phyloP scores from a whole-genome alignment of 805 yeast genomes.

The Starmerella sp. region DNA sequence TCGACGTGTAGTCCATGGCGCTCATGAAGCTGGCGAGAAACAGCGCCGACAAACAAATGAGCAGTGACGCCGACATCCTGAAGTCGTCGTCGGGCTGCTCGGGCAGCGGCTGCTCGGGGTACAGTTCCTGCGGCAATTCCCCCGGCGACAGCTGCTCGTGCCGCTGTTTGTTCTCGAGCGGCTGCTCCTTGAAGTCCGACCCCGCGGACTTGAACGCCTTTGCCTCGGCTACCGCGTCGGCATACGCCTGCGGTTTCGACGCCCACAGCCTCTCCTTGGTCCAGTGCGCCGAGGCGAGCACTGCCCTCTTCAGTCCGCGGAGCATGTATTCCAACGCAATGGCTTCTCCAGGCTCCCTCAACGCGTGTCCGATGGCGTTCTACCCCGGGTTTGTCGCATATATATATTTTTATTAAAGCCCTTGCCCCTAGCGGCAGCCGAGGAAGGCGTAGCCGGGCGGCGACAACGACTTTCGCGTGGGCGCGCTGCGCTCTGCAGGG shows the following conservation, averaged over 20 bases:
- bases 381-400: background rate
- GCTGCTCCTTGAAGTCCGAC: background rate
- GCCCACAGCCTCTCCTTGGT: constrained; percentile 2
- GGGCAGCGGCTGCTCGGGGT: background rate
- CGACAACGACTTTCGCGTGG: no score
- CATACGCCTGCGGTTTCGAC: background rate
- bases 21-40: constrained; percentile 6
- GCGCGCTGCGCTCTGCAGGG: no score
- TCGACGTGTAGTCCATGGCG: constrained; percentile 21
- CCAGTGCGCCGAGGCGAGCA: background rate
- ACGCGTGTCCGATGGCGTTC: background rate
- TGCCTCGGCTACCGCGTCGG: background rate
- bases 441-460: no score
- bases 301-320: background rate
- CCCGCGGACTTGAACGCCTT: background rate
- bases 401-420: background rate
- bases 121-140: background rate
- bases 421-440: background rate
- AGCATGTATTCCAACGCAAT: background rate
- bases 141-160: background rate
- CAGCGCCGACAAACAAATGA: constrained; percentile 3
- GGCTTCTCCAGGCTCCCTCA: background rate
- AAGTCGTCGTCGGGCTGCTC: constrained; percentile 8
- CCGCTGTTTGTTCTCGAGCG: no score
- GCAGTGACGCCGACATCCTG: constrained; percentile 4